Evolutionary conservation across 2,329 filamentous ascomycete genomes (phyloP).

Genomic region (Trichoderma citrinoviride): DNA sequence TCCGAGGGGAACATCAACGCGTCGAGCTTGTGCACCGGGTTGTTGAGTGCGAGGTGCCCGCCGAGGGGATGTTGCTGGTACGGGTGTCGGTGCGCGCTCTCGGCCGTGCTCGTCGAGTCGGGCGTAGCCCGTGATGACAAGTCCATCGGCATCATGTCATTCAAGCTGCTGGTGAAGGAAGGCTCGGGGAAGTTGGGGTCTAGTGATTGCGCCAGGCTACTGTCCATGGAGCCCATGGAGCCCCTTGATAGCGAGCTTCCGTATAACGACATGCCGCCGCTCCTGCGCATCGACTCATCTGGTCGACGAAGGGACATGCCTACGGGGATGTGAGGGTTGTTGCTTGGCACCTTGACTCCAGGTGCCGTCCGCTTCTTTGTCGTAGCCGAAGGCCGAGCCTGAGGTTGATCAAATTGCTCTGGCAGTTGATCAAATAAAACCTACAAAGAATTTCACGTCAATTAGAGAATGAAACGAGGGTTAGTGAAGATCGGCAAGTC

Average conservation of each 20-base stretch:
- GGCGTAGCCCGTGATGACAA: slow-evolving; percentile 44
- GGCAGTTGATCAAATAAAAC: slow-evolving; percentile 81
- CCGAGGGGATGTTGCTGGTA: slow-evolving; percentile 35
- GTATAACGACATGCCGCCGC: slow-evolving; percentile 28
- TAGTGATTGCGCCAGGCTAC: slow-evolving; percentile 31
- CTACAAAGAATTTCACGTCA: slow-evolving; percentile 43
- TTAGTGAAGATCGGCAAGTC: slow-evolving; percentile 22
- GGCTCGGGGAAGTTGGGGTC: slow-evolving; percentile 37
- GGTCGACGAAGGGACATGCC: slow-evolving; percentile 36
- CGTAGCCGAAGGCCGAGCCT: slow-evolving; percentile 35
- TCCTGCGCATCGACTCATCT: slow-evolving; percentile 36
- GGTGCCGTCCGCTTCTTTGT: slow-evolving; percentile 59
- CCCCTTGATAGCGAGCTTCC: slow-evolving; percentile 28
- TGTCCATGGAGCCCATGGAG: slow-evolving; percentile 41
- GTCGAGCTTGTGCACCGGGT: slow-evolving; percentile 63
- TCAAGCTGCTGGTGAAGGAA: slow-evolving; percentile 41
- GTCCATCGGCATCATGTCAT: slow-evolving; percentile 47
- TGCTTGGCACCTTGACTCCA: slow-evolving; percentile 33
- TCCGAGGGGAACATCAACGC: slow-evolving; percentile 78
- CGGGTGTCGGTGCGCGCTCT: slow-evolving; percentile 39
- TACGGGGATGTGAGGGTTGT: slow-evolving; percentile 31
- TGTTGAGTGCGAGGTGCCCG: slow-evolving; percentile 38
- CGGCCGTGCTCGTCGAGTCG: slow-evolving; percentile 43
- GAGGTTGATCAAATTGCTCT: slow-evolving; percentile 60
- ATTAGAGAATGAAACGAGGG: background rate